Conservation (phyloP, 169 alveolate genomes). For the Perkinsus olseni region DNA sequence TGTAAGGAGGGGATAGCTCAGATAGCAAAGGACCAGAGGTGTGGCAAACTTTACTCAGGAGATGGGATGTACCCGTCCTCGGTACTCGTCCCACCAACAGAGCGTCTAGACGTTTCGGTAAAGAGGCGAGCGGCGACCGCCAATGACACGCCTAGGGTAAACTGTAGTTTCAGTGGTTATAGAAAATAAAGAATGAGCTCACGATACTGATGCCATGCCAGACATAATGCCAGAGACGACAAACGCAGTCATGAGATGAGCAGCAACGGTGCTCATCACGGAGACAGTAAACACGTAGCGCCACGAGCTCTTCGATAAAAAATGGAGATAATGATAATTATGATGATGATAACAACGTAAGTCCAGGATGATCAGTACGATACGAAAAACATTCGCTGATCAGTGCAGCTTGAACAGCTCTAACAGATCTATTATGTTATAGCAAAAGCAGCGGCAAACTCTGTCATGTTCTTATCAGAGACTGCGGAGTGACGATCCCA, state of each 20-base stretch:
- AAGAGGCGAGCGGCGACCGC: too few relatives aligned
- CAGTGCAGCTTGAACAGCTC: too few relatives aligned
- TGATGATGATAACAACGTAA: not conserved
- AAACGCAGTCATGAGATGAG: not conserved
- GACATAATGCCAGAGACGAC: not conserved
- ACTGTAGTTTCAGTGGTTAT: not conserved
- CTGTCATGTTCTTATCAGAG: not conserved
- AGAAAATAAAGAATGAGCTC: not conserved
- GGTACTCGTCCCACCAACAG: too few relatives aligned
- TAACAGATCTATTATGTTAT: too few relatives aligned
- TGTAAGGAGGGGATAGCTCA: not conserved
- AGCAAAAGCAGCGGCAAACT: not conserved
- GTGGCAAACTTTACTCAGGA: too few relatives aligned
- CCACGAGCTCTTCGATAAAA: too few relatives aligned
- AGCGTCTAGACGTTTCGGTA: too few relatives aligned
- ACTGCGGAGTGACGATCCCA: not conserved
- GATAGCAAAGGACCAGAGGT: not conserved
- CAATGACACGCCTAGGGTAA: not conserved
- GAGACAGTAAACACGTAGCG: too few relatives aligned
- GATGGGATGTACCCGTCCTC: too few relatives aligned
- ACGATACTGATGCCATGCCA: not conserved
- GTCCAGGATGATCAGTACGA: too few relatives aligned
- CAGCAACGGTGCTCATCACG: not conserved
- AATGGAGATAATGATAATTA: not conserved
- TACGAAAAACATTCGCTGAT: too few relatives aligned